Evolutionary conservation across 2,329 filamentous ascomycete genomes (phyloP).

Genomic region (Verticillium albo-atrum): DNA sequence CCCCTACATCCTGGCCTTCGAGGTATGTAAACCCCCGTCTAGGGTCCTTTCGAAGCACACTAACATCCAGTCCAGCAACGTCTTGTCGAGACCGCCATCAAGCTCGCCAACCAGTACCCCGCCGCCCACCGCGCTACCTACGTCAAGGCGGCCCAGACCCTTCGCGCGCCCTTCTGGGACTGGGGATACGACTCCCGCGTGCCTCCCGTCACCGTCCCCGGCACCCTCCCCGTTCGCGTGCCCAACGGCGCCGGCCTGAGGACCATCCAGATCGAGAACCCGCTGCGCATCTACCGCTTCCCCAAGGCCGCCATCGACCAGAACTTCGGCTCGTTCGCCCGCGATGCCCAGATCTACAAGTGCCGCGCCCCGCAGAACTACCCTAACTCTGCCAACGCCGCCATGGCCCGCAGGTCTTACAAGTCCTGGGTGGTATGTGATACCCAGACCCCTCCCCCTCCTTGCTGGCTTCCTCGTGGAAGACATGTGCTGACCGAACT

Average conservation of each 20-base stretch:
- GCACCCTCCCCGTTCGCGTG: conserved; percentile 33
- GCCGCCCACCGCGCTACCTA: conserved; percentile 23
- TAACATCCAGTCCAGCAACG: conserved; percentile 14
- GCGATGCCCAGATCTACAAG: conserved; percentile 5
- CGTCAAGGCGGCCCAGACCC: conserved; percentile 35
- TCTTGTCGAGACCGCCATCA: conserved; percentile 17
- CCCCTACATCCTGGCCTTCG: conserved; percentile 12
- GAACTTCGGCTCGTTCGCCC: conserved; percentile 27
- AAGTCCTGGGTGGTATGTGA: conserved; percentile 27
- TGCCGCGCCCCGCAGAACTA: conserved; percentile 21
- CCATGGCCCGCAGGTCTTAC: conserved; percentile 29
- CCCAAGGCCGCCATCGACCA: conserved; percentile 31
- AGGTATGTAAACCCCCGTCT: conserved; percentile 17
- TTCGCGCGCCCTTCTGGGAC: conserved; percentile 52
- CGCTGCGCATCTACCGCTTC: conserved; percentile 48
- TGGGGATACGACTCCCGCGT: conserved; percentile 40
- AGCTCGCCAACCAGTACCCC: conserved; percentile 13
- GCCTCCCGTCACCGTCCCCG: conserved; percentile 31
- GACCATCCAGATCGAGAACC: conserved; percentile 39
- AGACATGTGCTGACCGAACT: neutral
- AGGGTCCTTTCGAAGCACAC: neutral
- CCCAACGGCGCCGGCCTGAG: conserved; percentile 24
- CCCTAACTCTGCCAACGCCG: conserved; percentile 30
- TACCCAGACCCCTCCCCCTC: conserved; percentile 13
- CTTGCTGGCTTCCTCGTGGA: conserved; percentile 1